Evolutionary conservation across 1,284 basidiomycete species (phyloP).

Genomic region (Sporisorium exsertum): DNA sequence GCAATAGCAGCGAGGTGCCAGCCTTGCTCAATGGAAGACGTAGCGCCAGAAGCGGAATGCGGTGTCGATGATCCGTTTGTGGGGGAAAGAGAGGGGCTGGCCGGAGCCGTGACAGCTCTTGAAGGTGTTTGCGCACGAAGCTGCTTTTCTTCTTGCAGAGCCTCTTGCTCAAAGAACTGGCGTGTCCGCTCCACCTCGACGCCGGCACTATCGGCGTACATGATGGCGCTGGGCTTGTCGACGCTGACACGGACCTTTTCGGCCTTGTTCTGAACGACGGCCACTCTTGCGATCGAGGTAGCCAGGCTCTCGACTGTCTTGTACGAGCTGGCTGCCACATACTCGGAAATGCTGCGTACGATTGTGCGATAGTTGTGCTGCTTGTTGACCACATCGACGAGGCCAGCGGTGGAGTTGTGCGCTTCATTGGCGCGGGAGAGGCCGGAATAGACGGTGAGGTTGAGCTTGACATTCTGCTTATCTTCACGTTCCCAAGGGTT

Average conservation of each 20-base stretch:
- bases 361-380: conserved; percentile 52
- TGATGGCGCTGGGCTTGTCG: conserved; percentile 81
- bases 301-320: conserved; percentile 81
- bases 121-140: conserved; percentile 15
- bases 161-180: conserved; percentile 62
- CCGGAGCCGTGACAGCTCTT: background rate
- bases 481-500: conserved; percentile 79
- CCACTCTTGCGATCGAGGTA: conserved; percentile 76
- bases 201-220: conserved; percentile 77
- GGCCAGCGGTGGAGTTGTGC: conserved; percentile 13
- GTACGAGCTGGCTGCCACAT: conserved; percentile 73
- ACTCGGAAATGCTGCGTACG: conserved; percentile 68
- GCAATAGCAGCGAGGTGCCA: conserved; percentile 76
- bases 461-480: conserved; percentile 78
- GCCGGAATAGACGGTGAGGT: conserved; percentile 72
- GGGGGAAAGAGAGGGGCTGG: background rate
- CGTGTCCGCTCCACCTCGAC: conserved; percentile 75
- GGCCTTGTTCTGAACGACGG: conserved; percentile 58
- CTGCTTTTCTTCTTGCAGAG: conserved; percentile 25
- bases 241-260: conserved; percentile 73
- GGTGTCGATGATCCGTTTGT: conserved; percentile 1
- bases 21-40: conserved; percentile 10
- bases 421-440: conserved; percentile 33
- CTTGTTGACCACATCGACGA: conserved; percentile 54
- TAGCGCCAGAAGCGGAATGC: background rate